phyloP scores from a whole-genome alignment of 2,329 filamentous ascomycete genomes.

The Xylaria sp. region DNA sequence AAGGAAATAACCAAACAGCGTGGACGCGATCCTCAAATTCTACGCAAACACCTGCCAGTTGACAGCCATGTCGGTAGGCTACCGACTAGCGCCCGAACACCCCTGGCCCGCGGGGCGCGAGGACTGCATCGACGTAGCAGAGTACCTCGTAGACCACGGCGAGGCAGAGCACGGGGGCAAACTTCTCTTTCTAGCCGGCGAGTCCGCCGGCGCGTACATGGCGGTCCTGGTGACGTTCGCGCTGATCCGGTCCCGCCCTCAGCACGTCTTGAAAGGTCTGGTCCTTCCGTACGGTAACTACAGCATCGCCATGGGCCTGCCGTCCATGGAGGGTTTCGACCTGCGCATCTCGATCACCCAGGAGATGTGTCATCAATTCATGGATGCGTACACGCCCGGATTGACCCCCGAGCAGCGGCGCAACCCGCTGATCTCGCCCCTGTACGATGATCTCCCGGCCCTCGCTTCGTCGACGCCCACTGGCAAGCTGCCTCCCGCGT shows the following conservation, averaged over 20 bases:
- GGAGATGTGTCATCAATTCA: conserved; percentile 58
- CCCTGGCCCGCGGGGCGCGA: conserved; percentile 64
- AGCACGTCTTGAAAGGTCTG: conserved; percentile 59
- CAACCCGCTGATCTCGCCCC: conserved; percentile 58
- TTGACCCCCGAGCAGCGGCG: conserved; percentile 54
- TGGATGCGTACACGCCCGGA: conserved; percentile 50
- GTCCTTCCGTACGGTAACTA: conserved; percentile 64
- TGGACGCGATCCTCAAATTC: conserved; percentile 51
- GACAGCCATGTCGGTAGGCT: conserved; percentile 65
- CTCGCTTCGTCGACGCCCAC: conserved; percentile 33
- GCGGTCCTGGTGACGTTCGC: conserved; percentile 50
- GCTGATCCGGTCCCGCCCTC: conserved; percentile 53
- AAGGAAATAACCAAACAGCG: too few relatives aligned
- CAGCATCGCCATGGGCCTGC: conserved; percentile 58
- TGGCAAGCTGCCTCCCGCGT: conserved; percentile 58
- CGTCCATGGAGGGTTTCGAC: conserved; percentile 36
- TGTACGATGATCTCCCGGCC: conserved; percentile 58
- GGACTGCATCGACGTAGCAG: conserved; percentile 67
- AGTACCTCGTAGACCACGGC: conserved; percentile 62
- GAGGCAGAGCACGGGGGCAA: conserved; percentile 55
- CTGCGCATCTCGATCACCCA: conserved; percentile 54
- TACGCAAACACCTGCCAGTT: conserved; percentile 61
- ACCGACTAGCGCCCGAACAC: conserved; percentile 68
- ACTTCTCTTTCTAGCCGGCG: conserved; percentile 43
- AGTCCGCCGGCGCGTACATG: conserved; percentile 26